phyloP scores from a whole-genome alignment of 805 yeast species.

The Spathaspora gorwiae region DNA sequence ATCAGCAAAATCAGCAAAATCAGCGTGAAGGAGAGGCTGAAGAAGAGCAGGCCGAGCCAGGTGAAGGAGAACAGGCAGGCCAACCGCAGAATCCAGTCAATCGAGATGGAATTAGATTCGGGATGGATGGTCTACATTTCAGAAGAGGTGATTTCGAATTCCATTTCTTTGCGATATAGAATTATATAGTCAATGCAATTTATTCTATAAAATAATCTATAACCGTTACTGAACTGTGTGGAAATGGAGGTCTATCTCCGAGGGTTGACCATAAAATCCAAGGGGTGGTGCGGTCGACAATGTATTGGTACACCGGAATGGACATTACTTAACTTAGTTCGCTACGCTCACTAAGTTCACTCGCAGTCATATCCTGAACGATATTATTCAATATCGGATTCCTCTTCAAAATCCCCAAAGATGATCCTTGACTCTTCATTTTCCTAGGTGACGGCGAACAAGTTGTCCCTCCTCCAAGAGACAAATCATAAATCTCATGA shows the following conservation, averaged over 20 bases:
- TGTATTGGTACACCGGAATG: too few relatives aligned
- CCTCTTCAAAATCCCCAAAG: conserved; percentile 13
- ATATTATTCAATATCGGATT: conserved; percentile 26
- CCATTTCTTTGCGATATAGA: conserved; percentile 32
- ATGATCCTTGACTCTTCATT: neutral
- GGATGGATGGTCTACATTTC: conserved; percentile 17
- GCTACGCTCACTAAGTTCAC: too few relatives aligned
- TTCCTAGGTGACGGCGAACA: too few relatives aligned
- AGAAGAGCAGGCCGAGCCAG: conserved; percentile 1
- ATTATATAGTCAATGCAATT: too few relatives aligned
- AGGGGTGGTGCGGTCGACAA: too few relatives aligned
- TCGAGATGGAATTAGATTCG: conserved; percentile 4
- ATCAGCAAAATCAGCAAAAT: conserved; percentile 7
- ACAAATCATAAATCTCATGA: conserved; percentile 29
- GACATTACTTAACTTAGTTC: too few relatives aligned
- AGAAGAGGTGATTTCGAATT: conserved; percentile 28
- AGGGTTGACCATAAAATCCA: too few relatives aligned
- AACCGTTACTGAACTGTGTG: too few relatives aligned
- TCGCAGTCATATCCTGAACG: conserved; percentile 19
- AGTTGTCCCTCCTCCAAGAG: too few relatives aligned
- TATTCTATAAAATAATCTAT: too few relatives aligned
- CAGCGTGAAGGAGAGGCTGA: conserved; percentile 5
- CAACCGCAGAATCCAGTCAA: too few relatives aligned
- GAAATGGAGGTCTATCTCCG: too few relatives aligned
- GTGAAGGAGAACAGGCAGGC: neutral